These are phyloP conservation scores for Bipolaris oryzae DNA, from an alignment of 2,329 filamentous ascomycete genomes.

Conservation along the genomic window DNA sequence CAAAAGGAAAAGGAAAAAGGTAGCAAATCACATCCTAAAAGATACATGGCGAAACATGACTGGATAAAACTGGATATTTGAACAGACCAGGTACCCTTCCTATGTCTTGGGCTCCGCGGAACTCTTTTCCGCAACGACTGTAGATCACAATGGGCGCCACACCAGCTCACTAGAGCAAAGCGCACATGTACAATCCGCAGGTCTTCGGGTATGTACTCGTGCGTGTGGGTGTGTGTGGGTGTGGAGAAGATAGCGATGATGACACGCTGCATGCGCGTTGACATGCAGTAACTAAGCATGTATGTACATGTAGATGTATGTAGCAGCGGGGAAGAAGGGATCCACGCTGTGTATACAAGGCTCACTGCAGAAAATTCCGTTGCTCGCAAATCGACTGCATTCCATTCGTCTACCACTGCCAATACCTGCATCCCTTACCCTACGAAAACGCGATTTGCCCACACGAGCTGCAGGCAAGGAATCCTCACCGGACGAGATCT, in stretches of 20 bases:
- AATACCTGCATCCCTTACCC: not conserved
- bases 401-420: not conserved
- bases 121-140: not conserved
- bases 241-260: conserved; percentile 1
- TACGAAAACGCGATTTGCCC: not conserved
- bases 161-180: not conserved
- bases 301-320: not conserved
- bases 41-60: conserved; percentile 2
- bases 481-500: not conserved
- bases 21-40: not conserved
- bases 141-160: not conserved
- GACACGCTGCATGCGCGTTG: conserved; percentile 7
- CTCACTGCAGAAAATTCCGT: not conserved
- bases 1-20: not conserved
- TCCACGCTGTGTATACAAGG: not conserved
- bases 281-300: conserved; percentile 5
- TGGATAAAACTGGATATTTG: not conserved
- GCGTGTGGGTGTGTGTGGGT: not conserved
- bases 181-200: not conserved
- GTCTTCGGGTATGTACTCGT: not conserved
- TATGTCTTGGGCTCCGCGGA: not conserved
- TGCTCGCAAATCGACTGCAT: not conserved
- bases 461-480: not conserved
- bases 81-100: conserved; percentile 1
- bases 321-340: not conserved